Evolutionary conservation across 208 protist species (phyloP).

Genomic region (Leishmania aethiopica): DNA sequence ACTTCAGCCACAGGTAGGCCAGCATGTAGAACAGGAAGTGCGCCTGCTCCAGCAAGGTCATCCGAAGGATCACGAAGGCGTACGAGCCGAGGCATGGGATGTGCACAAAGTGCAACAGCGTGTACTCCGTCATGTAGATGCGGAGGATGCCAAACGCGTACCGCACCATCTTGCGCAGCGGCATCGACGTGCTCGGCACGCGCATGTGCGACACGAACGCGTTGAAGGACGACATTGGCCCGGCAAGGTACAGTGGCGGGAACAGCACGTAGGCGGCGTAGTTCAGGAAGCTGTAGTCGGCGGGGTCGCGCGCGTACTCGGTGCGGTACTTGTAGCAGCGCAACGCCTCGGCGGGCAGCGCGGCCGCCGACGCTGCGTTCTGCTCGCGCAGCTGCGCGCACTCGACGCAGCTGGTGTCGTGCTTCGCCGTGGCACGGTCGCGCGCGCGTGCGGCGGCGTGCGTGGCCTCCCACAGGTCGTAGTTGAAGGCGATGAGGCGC

Average conservation of each 20-base stretch:
- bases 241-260: conserved; percentile 88
- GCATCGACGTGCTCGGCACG: conserved; percentile 33
- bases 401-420: conserved; percentile 37
- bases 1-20: conserved; percentile 91
- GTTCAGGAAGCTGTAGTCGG: conserved; percentile 75
- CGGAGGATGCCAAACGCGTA: conserved; percentile 17
- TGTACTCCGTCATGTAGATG: conserved; percentile 22
- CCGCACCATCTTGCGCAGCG: conserved; percentile 7
- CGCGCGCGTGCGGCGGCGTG: conserved; percentile 17
- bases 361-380: conserved; percentile 8
- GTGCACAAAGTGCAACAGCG: conserved; percentile 56
- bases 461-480: conserved; percentile 55
- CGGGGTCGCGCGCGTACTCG: conserved; percentile 42
- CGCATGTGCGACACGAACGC: conserved; percentile 83
- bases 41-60: conserved; percentile 82
- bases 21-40: conserved; percentile 66
- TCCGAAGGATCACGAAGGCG: conserved; percentile 73
- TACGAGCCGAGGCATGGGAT: conserved; percentile 49
- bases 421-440: conserved; percentile 33
- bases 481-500: conserved; percentile 85
- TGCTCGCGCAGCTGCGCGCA: conserved; percentile 37
- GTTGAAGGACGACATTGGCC: conserved; percentile 91
- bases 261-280: conserved; percentile 92
- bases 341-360: conserved; percentile 20
- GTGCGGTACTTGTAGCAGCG: conserved; percentile 66